A percentile compares a stretch with the other conserved stretches of the same genome.
phyloP scores from a whole-genome alignment of 164 flowering plant species.

The Platanus orientalis region DNA sequence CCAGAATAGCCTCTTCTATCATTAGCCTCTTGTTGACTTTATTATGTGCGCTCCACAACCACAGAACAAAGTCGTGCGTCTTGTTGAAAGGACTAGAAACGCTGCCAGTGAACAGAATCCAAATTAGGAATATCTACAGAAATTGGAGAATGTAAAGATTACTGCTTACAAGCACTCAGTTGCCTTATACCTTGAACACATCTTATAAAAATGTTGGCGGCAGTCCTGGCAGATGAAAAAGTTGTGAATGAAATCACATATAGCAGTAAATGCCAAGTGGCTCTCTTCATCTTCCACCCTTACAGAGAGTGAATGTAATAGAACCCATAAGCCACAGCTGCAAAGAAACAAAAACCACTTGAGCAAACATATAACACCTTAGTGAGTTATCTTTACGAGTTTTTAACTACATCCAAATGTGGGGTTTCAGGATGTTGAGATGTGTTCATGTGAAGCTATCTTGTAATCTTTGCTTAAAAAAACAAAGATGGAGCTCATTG shows the following conservation, averaged over 20 bases:
- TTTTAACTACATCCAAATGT: too few relatives aligned
- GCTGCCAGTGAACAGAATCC: slow-evolving; percentile 34
- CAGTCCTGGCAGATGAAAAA: slow-evolving; percentile 97
- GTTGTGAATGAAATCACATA: slow-evolving; percentile 77
- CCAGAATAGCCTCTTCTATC: slow-evolving; percentile 63
- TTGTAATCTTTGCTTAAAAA: too few relatives aligned
- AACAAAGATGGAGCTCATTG: too few relatives aligned
- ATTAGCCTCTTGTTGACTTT: slow-evolving; percentile 74
- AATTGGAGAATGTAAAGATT: background rate
- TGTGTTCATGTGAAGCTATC: too few relatives aligned
- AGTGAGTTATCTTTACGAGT: too few relatives aligned
- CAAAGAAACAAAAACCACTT: slow-evolving; percentile 18
- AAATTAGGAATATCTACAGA: background rate
- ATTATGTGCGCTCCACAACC: slow-evolving; percentile 95
- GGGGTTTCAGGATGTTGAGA: too few relatives aligned
- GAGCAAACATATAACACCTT: background rate
- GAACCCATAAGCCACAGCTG: slow-evolving; percentile 98
- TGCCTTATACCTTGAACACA: slow-evolving; percentile 83
- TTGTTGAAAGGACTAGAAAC: slow-evolving; percentile 65
- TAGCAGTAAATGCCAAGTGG: slow-evolving; percentile 62
- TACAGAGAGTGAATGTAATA: slow-evolving; percentile 86
- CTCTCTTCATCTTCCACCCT: slow-evolving; percentile 89
- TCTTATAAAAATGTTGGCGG: slow-evolving; percentile 75
- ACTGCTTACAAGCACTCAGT: background rate
- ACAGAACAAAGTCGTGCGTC: slow-evolving; percentile 65